These are phyloP conservation scores for Podaxis rugospora DNA, from an alignment of 768 basidiomycete species.

Conservation along the genomic window DNA sequence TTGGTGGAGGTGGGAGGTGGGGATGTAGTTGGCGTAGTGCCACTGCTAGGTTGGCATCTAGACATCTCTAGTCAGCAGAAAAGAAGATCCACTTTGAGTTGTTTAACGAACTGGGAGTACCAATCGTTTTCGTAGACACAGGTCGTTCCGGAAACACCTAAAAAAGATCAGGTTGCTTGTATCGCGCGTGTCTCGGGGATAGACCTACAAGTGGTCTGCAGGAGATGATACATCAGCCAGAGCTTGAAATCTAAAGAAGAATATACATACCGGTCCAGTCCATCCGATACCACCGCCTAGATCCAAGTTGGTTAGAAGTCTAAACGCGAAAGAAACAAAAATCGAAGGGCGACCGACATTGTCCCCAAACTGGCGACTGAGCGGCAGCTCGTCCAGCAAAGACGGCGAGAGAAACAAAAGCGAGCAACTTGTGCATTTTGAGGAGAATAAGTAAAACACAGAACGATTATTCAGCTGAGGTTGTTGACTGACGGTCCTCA, in stretches of 20 bases:
- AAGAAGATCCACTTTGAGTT: not conserved
- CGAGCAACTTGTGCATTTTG: slow-evolving; percentile 21
- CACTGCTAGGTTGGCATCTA: slow-evolving; percentile 17
- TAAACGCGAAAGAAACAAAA: not conserved
- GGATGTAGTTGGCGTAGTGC: not conserved
- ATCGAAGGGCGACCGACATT: slow-evolving; percentile 23
- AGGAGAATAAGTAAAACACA: not conserved
- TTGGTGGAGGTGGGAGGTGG: not conserved
- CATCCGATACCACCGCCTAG: slow-evolving; percentile 28
- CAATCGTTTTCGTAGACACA: slow-evolving; percentile 27
- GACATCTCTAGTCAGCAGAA: not conserved
- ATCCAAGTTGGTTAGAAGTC: not conserved
- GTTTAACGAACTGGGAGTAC: slow-evolving; percentile 21
- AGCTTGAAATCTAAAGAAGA: not conserved
- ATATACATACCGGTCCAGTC: slow-evolving; percentile 26
- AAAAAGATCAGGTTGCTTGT: not conserved
- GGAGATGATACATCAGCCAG: not conserved
- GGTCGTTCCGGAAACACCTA: slow-evolving; percentile 28
- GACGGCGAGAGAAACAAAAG: slow-evolving; percentile 21
- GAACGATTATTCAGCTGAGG: not conserved
- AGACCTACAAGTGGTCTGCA: slow-evolving; percentile 21
- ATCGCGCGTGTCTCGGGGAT: too few species aligned
- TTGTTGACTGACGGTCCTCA: not conserved
- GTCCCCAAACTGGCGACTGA: slow-evolving; percentile 31
- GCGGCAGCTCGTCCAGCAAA: slow-evolving; percentile 12